Percentiles rank a stretch among this genome's conserved stretches.
Conservation (phyloP, 2,329 filamentous ascomycete genomes). For the Camillea tinctor region DNA sequence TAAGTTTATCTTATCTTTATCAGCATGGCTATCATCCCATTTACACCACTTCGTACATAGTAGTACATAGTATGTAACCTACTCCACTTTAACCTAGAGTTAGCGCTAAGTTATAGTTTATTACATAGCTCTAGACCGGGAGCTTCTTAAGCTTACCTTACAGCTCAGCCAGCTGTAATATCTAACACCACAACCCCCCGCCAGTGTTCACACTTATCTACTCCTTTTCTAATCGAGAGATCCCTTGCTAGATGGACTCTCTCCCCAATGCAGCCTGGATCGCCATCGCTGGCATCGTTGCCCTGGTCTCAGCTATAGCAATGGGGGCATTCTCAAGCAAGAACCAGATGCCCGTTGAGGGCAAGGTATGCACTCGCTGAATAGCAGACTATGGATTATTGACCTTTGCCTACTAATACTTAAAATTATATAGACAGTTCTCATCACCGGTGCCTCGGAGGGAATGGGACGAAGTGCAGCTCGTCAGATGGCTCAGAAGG, state of each 20-base stretch:
- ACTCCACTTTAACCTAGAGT: neutral
- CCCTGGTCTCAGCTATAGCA: conserved; percentile 35
- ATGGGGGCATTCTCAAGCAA: conserved; percentile 70
- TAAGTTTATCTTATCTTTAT: conserved; percentile 9
- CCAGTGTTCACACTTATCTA: neutral
- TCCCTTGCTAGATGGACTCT: conserved; percentile 17
- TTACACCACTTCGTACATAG: conserved; percentile 1
- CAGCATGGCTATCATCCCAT: conserved; percentile 8
- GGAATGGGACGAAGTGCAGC: conserved; percentile 83
- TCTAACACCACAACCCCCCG: neutral
- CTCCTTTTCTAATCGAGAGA: neutral
- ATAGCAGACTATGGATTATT: neutral
- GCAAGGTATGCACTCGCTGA: conserved; percentile 58
- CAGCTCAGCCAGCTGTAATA: too few relatives aligned
- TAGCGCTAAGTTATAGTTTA: too few relatives aligned
- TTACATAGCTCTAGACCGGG: neutral
- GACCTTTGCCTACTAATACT: neutral
- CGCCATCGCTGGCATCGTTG: conserved; percentile 31
- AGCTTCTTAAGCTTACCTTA: neutral
- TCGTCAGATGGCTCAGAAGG: conserved; percentile 72
- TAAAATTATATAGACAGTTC: conserved; percentile 64
- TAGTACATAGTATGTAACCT: too few relatives aligned
- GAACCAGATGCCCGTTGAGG: conserved; percentile 81
- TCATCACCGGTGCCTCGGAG: conserved; percentile 89
- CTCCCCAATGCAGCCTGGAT: conserved; percentile 16